These are phyloP conservation scores for Ramularia collo-cygni DNA, from an alignment of 2,329 filamentous ascomycete species.

Conservation along the genomic window DNA sequence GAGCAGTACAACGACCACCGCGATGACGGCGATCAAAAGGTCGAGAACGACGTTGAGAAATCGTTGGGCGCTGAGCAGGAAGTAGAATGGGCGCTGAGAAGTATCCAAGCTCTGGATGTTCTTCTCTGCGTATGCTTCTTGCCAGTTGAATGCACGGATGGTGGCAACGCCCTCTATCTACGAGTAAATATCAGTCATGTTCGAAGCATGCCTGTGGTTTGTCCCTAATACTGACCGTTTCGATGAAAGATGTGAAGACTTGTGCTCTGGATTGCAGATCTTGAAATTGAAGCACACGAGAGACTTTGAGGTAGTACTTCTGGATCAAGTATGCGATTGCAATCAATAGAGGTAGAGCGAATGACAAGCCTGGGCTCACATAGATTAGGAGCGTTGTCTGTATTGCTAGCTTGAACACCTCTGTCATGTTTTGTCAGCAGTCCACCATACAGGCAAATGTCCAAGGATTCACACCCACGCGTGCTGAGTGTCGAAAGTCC, in stretches of 20 bases:
- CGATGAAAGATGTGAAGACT: conserved; percentile 34
- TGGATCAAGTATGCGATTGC: conserved; percentile 36
- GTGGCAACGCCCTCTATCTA: conserved; percentile 3
- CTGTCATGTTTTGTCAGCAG: neutral
- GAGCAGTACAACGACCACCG: conserved; percentile 1
- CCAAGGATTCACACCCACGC: too few species aligned
- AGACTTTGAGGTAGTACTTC: conserved; percentile 42
- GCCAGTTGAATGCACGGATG: conserved; percentile 4
- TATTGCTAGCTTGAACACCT: conserved; percentile 3
- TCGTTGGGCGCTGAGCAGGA: conserved; percentile 38
- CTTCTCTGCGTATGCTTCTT: neutral
- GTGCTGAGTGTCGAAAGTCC: too few species aligned
- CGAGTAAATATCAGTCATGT: neutral
- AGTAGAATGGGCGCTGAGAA: conserved; percentile 30
- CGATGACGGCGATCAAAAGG: conserved; percentile 15
- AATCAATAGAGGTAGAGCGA: conserved; percentile 31
- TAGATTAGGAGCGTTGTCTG: conserved; percentile 1
- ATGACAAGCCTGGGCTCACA: conserved; percentile 21
- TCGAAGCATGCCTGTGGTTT: neutral
- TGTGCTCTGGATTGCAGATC: conserved; percentile 48
- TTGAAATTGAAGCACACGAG: conserved; percentile 44
- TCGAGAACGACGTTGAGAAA: conserved; percentile 40
- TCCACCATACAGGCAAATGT: too few species aligned
- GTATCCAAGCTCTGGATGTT: conserved; percentile 2
- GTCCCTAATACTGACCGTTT: neutral